Evolutionary conservation across 1,284 basidiomycete species (phyloP).

Genomic region (Ceratobasidium sp.): DNA sequence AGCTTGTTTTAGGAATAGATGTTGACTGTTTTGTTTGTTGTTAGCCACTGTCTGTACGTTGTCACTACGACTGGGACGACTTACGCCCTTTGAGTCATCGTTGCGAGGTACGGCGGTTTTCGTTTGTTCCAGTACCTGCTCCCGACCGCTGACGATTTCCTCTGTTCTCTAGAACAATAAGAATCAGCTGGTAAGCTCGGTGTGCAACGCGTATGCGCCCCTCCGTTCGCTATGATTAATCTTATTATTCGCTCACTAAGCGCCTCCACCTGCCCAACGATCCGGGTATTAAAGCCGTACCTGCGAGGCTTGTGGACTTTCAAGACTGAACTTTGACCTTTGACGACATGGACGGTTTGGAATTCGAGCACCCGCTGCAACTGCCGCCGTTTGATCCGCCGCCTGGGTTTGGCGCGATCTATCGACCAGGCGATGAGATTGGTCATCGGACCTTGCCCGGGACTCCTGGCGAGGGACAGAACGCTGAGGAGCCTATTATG

Average conservation of each 20-base stretch:
- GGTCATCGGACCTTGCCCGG: background rate
- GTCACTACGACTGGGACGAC: background rate
- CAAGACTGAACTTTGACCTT: background rate
- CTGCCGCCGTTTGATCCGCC: background rate
- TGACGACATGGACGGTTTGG: slow-evolving; percentile 7
- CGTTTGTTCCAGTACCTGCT: background rate
- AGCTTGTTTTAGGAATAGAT: too few species aligned
- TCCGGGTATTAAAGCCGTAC: background rate
- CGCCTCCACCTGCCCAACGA: slow-evolving; percentile 7
- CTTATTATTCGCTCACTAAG: background rate
- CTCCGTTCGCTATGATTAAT: slow-evolving; percentile 1
- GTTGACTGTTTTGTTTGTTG: background rate
- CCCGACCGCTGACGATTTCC: background rate
- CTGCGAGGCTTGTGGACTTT: background rate
- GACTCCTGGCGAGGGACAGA: slow-evolving; percentile 1
- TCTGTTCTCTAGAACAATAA: too few species aligned
- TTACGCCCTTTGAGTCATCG: background rate
- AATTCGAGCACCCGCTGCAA: background rate
- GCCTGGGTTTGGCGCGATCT: background rate
- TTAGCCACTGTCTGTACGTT: background rate
- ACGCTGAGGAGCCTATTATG: slow-evolving; percentile 30
- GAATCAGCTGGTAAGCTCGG: background rate
- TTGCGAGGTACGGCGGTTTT: slow-evolving; percentile 4
- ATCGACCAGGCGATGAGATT: background rate
- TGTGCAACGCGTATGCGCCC: background rate